These are phyloP conservation scores for Ustilago sp. DNA, from an alignment of 1,284 basidiomycete species.

Conservation along the genomic window DNA sequence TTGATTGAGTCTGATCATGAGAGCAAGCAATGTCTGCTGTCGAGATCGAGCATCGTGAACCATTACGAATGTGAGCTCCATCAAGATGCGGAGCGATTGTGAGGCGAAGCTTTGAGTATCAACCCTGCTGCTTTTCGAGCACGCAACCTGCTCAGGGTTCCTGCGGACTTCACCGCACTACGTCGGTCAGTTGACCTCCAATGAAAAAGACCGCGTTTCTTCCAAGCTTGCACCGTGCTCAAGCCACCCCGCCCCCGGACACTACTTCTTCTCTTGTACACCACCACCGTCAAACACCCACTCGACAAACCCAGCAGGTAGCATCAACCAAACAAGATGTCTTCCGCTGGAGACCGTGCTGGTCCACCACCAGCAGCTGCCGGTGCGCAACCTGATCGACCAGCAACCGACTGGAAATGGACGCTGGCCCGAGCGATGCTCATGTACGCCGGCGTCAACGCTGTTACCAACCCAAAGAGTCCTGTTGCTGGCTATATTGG, in stretches of 20 bases:
- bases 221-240: background rate
- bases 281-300: background rate
- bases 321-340: constrained; percentile 6
- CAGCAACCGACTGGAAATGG: constrained; percentile 42
- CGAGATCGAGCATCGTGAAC: background rate
- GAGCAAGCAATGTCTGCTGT: background rate
- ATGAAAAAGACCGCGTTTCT: background rate
- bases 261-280: background rate
- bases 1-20: background rate
- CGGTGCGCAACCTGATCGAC: constrained; percentile 9
- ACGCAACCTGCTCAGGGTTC: background rate
- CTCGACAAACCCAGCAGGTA: background rate
- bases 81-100: background rate
- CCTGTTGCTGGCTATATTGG: constrained; percentile 33
- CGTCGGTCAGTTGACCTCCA: no score
- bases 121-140: background rate
- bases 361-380: constrained; percentile 7
- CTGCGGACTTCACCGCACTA: background rate
- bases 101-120: background rate
- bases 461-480: constrained; percentile 37
- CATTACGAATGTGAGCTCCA: background rate
- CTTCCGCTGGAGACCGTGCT: constrained; percentile 10
- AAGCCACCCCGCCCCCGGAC: background rate
- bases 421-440: constrained; percentile 30
- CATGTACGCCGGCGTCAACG: constrained; percentile 49